A percentile compares a stretch with the other conserved stretches of the same genome.
Evolutionary conservation across 306 rosid species (phyloP).

Genomic region (Glycyrrhiza uralensis): DNA sequence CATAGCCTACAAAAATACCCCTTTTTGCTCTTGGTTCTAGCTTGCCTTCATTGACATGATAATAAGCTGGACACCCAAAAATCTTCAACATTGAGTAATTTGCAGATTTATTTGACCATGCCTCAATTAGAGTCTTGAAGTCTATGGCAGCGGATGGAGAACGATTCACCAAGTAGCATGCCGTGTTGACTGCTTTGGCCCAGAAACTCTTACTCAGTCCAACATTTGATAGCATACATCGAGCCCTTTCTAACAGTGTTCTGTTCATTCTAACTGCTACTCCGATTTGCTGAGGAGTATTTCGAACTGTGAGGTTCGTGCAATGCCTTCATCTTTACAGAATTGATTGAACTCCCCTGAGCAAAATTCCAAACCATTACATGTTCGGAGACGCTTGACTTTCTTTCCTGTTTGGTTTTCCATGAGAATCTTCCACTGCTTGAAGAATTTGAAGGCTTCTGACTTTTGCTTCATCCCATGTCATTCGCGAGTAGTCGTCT

Average conservation of each 20-base stretch:
- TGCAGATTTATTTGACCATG: neutral
- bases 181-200: neutral
- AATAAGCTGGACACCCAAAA: neutral
- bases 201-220: neutral
- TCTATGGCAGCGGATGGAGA: neutral
- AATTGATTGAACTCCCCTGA: neutral
- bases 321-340: neutral
- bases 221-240: neutral
- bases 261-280: neutral
- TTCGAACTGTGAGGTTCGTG: neutral
- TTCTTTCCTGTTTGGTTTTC: neutral
- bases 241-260: neutral
- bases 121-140: neutral
- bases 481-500: neutral
- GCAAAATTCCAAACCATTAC: neutral
- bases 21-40: too few species aligned
- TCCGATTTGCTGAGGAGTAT: neutral
- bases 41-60: too few species aligned
- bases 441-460: neutral
- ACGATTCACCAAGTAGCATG: neutral
- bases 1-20: too few species aligned
- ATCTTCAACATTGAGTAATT: neutral
- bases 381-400: neutral
- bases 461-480: neutral
- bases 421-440: neutral